Base-by-base conservation (phyloP, 441 rosid species). In the Macaranga tanarius region DNA sequence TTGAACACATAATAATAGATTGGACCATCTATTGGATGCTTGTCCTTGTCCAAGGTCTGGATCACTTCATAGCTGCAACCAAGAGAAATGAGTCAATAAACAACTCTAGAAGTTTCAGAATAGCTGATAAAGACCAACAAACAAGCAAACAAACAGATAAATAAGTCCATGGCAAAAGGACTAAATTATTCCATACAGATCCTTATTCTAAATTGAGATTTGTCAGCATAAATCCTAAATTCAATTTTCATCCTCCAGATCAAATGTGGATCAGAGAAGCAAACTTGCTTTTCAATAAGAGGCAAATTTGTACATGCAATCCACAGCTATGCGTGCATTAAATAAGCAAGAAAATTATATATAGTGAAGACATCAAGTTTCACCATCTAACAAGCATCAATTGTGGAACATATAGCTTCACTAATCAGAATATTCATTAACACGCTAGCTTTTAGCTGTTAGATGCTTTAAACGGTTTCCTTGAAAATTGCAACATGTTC, bases 1-100 rank as follows among this genome's bases (percentile, higher is more conserved):
- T 95, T 93, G 85, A 95, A 90, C 79, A 89, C 65, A 73, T 93
- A 95, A 75, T 93, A 95, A 82, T 78, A 88, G 17, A 95, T 71
- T 34, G 99, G 95, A 79, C 99, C 98, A 7, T 90, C 93, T 10
- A 85, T 65, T 0, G 71, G 72, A 62, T 95, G 94, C 74, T 89
- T 90, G 17, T 84, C 87, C 78, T 83, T 86, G 80, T 91, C 97
- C 70, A 95, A 76, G 23, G 79, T 80, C 72, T 67, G 86, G 62
- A 85, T n/a, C 75, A 90, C 96, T 85, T 91, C 96, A 69, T 91
- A 95, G 83, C 98, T 95, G 92, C 84, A 76, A 44, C 62, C 55
- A 38, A 40, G 38, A 65, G 42, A 58, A 70, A n/a, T 44, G 55
- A 42, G 60, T 48, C 7, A 44, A 40, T 12, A 17, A 48, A 16